Evolutionary conservation across 106 monocot species (phyloP), one percentile per base, ranked within the genome.

Genomic region (Hemerocallis citrina): DNA sequence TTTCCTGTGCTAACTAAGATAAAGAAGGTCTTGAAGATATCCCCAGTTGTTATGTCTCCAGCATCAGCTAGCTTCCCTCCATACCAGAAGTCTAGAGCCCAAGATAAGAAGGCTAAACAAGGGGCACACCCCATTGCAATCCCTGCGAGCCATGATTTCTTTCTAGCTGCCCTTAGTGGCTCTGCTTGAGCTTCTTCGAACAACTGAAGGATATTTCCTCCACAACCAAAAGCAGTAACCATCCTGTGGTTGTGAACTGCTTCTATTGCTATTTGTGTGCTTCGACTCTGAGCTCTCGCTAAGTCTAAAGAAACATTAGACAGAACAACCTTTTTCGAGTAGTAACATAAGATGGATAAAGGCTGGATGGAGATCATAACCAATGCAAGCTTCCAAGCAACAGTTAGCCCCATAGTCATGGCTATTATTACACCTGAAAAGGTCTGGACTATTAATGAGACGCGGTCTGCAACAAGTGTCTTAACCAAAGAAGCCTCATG

Each of bases 41-140:
- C 83, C 13, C 66, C 63, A 0, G 86, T 83, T 0, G 79, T 63
- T 33, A 83, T 70, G 52, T 82, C 62, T 1, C 92, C 86, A 3
- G 78, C 23, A 24, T 51, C 43, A 13, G 61, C 52, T 35, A 92
- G 39, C 23, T 67, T 86, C 13, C 92, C 86, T 4, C 92, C 92
- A 39, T 86, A 92, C 92, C 92, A 92, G 67, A 92, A 92, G 34
- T 79, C 83, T 15, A 92, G 56, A 30, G 86, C 86, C 92, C 92
- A 92, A 13, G 77, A 65, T 70, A 80, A 34, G 59, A 77, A 83
- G 0, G 72, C 62, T 3, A 92, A 75, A 52, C 86, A 83, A 7
- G 82, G 86, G 10, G 92, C 61, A 15, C 39, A 59, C 16, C 92
- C 92, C 55, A 80, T 77, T 33, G 77, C 65, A 1, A 78, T 5